Percentiles rank a stretch among this genome's conserved stretches.
Evolutionary conservation across 2,329 filamentous ascomycete species (phyloP).

Genomic region (Pseudogymnoascus sp.): DNA sequence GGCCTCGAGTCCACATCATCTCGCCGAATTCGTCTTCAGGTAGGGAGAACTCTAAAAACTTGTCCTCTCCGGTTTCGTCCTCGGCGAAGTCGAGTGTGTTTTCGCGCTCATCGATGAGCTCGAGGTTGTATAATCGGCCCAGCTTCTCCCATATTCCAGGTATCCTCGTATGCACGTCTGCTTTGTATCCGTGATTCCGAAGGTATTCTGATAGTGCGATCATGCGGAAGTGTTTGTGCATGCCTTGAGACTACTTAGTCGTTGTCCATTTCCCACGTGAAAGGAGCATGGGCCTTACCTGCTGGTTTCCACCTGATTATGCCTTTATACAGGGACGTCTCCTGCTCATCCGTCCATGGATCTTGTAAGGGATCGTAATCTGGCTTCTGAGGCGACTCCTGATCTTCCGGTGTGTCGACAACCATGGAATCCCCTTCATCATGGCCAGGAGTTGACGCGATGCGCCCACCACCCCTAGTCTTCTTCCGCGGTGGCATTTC

Average conservation of each 20-base stretch:
- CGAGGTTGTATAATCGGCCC: conserved; percentile 72
- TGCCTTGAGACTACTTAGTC: conserved; percentile 43
- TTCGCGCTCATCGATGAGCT: conserved; percentile 78
- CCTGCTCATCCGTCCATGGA: conserved; percentile 91
- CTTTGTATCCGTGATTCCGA: conserved; percentile 67
- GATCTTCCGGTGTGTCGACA: conserved; percentile 41
- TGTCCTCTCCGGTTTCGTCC: conserved; percentile 42
- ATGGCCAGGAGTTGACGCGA: conserved; percentile 47
- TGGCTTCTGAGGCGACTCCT: conserved; percentile 28
- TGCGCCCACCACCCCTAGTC: conserved; percentile 44
- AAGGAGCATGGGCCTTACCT: conserved; percentile 43
- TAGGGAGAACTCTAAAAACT: conserved; percentile 59
- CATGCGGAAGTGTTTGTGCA: conserved; percentile 93
- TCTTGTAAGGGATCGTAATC: conserved; percentile 49
- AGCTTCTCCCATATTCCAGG: conserved; percentile 90
- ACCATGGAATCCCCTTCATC: conserved; percentile 53
- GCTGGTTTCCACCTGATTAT: conserved; percentile 96
- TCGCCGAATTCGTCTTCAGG: conserved; percentile 36
- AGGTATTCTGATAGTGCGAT: conserved; percentile 75
- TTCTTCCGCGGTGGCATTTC: conserved; percentile 67
- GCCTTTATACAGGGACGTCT: conserved; percentile 84
- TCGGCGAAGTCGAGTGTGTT: conserved; percentile 39
- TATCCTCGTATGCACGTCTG: conserved; percentile 73
- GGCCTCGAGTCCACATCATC: conserved; percentile 23
- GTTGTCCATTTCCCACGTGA: not conserved